Base-by-base conservation (phyloP, 108 stramenopile genomes). In the Nannochloropsis oceanica region DNA sequence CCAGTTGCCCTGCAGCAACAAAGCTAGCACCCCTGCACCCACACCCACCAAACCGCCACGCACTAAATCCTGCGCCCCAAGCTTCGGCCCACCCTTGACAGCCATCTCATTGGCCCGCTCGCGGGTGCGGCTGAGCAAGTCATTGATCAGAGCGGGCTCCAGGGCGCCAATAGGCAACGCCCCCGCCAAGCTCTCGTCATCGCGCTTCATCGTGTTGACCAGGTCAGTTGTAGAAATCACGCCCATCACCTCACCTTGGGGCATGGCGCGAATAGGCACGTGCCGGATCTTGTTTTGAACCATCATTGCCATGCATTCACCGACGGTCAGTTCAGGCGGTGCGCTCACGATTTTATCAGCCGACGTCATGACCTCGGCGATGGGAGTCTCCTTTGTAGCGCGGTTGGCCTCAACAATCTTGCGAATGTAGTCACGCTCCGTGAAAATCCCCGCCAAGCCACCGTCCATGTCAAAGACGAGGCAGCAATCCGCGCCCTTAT, bases 341-440 rank as follows among this genome's bases (percentile, higher is more conserved):
- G 94, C 83, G 11, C 93, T 91, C 22, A 95, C 81, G 25, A 95
- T 85, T 46, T 92, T 80, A 1, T 84, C 83, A 8, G 91, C 84
- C 26, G 94, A 93, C 3, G 96, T 95, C 26, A 94, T 84, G 80
- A 92, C 95, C 50, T 93, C 92, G 46, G 88, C 90, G 18, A 96
- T 91, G 20, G 91, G 90, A 11, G 94, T 90, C 25, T 93, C 89
- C n/a, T 94, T 86, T 84, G 92, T 95, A 13, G 84, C 86, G 18
- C 43, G 87, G 22, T 82, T 83, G 24, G 94, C 88, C 26, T 85
- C 84, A 3, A 85, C 80, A 12, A 85, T 26, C 46, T 85, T 85
- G 18, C 44, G 22, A 83, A 96, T 93, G 84, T 94, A 96, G 90
- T 96, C 96, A n/a, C 92, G 80, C 91, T 96, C 96, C 13, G 96